Evolutionary conservation across 2,329 filamentous ascomycete genomes (phyloP).

Genomic region (Claviceps sp.): DNA sequence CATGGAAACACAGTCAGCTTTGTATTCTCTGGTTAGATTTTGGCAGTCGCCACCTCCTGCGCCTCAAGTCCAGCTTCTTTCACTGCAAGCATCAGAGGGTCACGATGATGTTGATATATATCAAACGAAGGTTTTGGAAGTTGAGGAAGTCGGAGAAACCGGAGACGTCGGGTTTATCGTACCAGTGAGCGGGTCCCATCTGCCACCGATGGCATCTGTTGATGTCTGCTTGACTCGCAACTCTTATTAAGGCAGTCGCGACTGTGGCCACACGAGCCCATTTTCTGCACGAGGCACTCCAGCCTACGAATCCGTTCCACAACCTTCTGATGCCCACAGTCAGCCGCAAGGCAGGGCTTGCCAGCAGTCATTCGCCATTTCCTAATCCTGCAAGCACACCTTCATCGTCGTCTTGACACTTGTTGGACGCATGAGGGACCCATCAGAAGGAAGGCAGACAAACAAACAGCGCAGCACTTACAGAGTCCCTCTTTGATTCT

Average conservation of each 20-base stretch:
- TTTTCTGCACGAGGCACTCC: conserved; percentile 5
- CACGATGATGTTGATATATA: neutral
- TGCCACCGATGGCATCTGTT: neutral
- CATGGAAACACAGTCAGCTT: neutral
- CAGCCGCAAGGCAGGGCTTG: neutral
- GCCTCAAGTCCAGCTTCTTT: too few relatives aligned
- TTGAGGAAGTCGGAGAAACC: too few relatives aligned
- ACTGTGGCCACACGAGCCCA: neutral
- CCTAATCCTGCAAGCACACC: too few relatives aligned
- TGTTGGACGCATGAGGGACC: too few relatives aligned
- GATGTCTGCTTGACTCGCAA: neutral
- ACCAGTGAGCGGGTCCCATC: neutral
- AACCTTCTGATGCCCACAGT: conserved; percentile 2
- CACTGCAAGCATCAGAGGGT: neutral
- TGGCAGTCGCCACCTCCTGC: neutral
- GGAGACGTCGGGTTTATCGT: neutral
- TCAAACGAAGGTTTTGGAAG: too few relatives aligned
- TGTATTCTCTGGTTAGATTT: neutral
- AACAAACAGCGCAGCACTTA: neutral
- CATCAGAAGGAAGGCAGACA: too few relatives aligned
- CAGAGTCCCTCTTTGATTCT: neutral
- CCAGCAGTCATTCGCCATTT: too few relatives aligned
- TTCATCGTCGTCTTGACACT: too few relatives aligned
- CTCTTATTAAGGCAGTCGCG: neutral
- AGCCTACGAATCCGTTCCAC: conserved; percentile 5